phyloP scores from a whole-genome alignment of 2,329 filamentous ascomycete species.

The Cladophialophora exuberans region DNA sequence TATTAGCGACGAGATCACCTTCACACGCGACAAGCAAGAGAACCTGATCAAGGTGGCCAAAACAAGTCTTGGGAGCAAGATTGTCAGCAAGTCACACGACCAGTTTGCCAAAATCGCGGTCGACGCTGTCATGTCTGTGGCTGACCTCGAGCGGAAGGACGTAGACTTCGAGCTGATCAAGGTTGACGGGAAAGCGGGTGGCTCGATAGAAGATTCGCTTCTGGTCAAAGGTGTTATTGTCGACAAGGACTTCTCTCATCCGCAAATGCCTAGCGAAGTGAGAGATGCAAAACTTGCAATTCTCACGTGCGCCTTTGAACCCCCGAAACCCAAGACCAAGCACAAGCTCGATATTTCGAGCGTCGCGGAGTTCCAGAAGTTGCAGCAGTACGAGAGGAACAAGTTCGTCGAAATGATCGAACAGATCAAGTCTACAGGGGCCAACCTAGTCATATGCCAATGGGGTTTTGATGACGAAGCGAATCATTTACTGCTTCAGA shows the following conservation, averaged over 20 bases:
- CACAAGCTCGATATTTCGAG: conserved; percentile 97
- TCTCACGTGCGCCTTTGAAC: conserved; percentile 96
- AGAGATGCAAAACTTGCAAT: conserved; percentile 96
- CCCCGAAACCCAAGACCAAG: conserved; percentile 99
- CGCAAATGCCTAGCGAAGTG: conserved; percentile 97
- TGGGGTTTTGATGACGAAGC: conserved; percentile 99
- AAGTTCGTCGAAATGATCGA: conserved; percentile 99
- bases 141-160: conserved; percentile 92
- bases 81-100: conserved; percentile 97
- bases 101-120: conserved; percentile 98
- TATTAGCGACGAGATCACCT: conserved; percentile 89
- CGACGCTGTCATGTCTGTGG: conserved; percentile 93
- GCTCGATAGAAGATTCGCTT: conserved; percentile 86
- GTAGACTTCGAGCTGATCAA: conserved; percentile 99
- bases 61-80: conserved; percentile 96
- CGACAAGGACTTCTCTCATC: conserved; percentile 99
- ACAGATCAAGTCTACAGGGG: conserved; percentile 95
- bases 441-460: conserved; percentile 97
- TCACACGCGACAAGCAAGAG: conserved; percentile 75
- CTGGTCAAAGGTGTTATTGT: conserved; percentile 97
- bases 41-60: conserved; percentile 94
- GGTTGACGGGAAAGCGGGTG: conserved; percentile 97
- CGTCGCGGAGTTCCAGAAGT: conserved; percentile 97
- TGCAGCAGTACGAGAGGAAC: conserved; percentile 91
- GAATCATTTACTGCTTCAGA: conserved; percentile 95